Evolutionary conservation across 1,284 basidiomycete genomes (phyloP), one percentile per base, ranked within the genome.

Genomic region (Porodaedalea pini): DNA sequence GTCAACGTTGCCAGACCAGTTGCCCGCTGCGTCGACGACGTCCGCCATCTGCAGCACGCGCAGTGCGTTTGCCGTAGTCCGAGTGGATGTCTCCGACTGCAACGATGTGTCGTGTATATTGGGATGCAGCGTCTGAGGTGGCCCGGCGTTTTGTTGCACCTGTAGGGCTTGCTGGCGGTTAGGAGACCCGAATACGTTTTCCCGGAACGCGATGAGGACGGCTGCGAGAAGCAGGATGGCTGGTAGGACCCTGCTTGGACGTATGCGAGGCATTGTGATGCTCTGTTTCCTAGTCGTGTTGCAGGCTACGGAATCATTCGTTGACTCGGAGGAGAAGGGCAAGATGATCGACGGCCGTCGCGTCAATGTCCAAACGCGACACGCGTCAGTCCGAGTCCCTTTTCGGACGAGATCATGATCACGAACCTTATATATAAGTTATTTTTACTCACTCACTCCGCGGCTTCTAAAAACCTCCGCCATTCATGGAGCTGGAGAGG

Each of bases 81-180:
- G 89, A 88, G 66, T 94, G 91, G 13, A 94, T 69, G 67, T 94
- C 91, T 3, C 90, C 91, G 0, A 92, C 85, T 3, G 89, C 90
- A 0, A 92, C 84, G 32, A 90, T 85, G 56, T 76, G 78, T 10
- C 81, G 71, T 43, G 56, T 67, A 57, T 54, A 41, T 21, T 54
- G 31, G 7, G 32, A 19, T 41, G 3, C 8, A 19, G 8, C 25
- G 5, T 51, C 6, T 6, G 10, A n/a, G n/a, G 19, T 25, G 32
- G 34, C n/a, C 11, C 29, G 27, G 3, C 8, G 21, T 48, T 21
- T 36, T 34, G 51, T 53, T 27, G 29, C 8, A 29, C 39, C 17
- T 10, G 21, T n/a, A 25, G 47, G 4, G 15, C 21, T 0, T 21
- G 37, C 13, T 25, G 6, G 31, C 17, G 27, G 21, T 6, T 17